A percentile compares a stretch with the other conserved stretches of the same genome.
phyloP scores from a whole-genome alignment of 768 basidiomycete genomes.

The Podaxis carcinomalis region DNA sequence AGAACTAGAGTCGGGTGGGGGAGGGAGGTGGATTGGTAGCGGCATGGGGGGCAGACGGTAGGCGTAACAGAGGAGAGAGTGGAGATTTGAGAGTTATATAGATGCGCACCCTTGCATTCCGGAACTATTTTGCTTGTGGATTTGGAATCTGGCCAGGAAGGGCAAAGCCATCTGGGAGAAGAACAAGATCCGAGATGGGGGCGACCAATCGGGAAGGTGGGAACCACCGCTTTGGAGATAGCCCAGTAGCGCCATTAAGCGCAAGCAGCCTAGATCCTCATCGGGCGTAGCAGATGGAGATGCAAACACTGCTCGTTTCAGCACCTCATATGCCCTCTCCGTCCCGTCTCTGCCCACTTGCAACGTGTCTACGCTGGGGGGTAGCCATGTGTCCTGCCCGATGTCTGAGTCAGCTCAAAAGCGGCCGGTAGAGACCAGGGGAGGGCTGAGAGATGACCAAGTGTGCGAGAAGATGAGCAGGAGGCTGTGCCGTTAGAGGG shows the following conservation, averaged over 20 bases:
- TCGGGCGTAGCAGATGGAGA: conserved; percentile 23
- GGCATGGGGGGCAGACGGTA: conserved; percentile 16
- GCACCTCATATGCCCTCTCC: not conserved
- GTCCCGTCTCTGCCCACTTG: not conserved
- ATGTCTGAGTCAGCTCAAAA: not conserved
- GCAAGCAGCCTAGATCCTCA: conserved; percentile 8
- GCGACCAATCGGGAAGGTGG: conserved; percentile 40
- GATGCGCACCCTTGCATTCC: conserved; percentile 15
- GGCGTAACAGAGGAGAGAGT: conserved; percentile 19
- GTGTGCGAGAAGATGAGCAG: conserved; percentile 6
- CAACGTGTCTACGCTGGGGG: not conserved
- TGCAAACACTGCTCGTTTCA: conserved; percentile 17
- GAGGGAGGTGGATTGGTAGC: conserved; percentile 20
- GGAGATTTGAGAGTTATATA: conserved; percentile 23
- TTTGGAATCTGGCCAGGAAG: conserved; percentile 16
- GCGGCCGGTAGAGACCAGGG: not conserved
- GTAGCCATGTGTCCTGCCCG: not conserved
- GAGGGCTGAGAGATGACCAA: conserved; percentile 3
- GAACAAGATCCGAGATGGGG: conserved; percentile 47
- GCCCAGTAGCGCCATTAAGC: conserved; percentile 13
- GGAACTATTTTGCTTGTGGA: conserved; percentile 23
- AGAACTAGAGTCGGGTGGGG: conserved; percentile 18
- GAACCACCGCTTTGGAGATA: conserved; percentile 47
- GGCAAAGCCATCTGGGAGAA: conserved; percentile 17
- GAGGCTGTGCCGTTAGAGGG: not conserved